A percentile compares a stretch with the other conserved stretches of the same genome.
These are phyloP conservation scores for Lasiodiplodia gonubiensis DNA, from an alignment of 2,329 filamentous ascomycete species.

Conservation along the genomic window DNA sequence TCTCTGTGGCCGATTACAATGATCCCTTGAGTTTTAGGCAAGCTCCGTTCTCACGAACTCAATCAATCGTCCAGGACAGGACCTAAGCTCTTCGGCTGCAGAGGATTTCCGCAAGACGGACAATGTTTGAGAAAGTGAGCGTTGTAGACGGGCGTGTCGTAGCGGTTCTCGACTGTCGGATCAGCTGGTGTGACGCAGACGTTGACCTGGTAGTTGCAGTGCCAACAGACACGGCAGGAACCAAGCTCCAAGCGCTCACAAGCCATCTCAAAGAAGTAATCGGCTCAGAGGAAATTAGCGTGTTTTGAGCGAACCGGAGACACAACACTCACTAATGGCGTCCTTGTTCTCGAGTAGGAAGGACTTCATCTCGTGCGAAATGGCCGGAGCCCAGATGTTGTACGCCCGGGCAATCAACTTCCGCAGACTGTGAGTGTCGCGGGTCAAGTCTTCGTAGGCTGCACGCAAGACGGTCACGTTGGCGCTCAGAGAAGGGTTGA, in stretches of 20 bases:
- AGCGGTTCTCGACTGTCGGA: slow-evolving; percentile 6
- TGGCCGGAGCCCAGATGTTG: neutral
- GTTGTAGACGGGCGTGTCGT: slow-evolving; percentile 3
- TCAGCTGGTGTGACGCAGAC: slow-evolving; percentile 5
- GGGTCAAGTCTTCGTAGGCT: neutral
- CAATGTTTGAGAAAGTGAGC: neutral
- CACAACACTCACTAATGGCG: neutral
- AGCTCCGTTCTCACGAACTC: neutral
- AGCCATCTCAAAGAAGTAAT: slow-evolving; percentile 11
- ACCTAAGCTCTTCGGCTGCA: neutral
- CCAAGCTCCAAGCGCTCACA: neutral
- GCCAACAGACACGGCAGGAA: slow-evolving; percentile 8
- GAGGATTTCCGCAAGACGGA: neutral
- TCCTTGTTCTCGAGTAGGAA: neutral
- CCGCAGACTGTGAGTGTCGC: neutral
- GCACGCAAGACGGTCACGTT: neutral
- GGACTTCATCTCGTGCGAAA: neutral
- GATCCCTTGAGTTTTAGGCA: neutral
- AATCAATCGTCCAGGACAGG: neutral
- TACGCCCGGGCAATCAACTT: neutral
- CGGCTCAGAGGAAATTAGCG: neutral
- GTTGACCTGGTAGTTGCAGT: slow-evolving; percentile 12
- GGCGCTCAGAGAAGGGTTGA: slow-evolving; percentile 2
- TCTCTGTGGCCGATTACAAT: neutral
- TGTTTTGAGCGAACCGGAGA: neutral